Evolutionary conservation across 345 rosid species (phyloP), one percentile per base, ranked within the genome.

Genomic region (Euphorbia peplus): DNA sequence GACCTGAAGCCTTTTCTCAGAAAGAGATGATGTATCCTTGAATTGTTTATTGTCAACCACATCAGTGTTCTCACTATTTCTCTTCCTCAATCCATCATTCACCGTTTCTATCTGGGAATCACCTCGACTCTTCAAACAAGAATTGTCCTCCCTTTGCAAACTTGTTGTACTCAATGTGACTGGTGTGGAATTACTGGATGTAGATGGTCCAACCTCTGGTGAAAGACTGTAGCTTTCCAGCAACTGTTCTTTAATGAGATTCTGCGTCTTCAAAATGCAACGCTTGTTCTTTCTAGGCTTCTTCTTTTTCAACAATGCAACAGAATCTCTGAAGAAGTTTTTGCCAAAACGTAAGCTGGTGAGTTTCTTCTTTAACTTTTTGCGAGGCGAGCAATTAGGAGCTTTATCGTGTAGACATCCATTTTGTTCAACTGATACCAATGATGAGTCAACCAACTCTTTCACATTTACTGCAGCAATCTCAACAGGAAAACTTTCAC

Each of bases 131-230:
- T 65, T 77, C 12, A 21, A 64, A 75, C 26, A 24, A 4, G 52
- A 59, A 56, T 70, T 60, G 47, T 50, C 48, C 51, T 29, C 58
- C 64, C 55, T 75, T 69, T 16, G 71, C 24, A 71, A 62, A 70
- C 53, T 59, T 75, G 63, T 18, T 7, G 81, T 67, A 61, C 67
- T 63, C 11, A 41, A 51, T 59, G 76, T 54, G 60, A 26, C 21
- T 59, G 68, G 67, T 15, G 28, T 52, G 21, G 70, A 70, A 25
- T 59, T 70, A 70, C 73, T 78, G 72, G 91, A 85, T 28, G 90
- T 82, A 30, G 91, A 87, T 62, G 88, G 87, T 67, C 74, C 87
- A 37, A 73, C 71, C 71, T 76, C 82, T 54, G 77, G 69, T n/a
- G 76, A 47, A 63, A 60, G 51, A 59, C 60, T 37, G 41, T 64